Base-by-base conservation (phyloP, 371 early-diverging fungal species). In the Capillidium rhysosporum region DNA sequence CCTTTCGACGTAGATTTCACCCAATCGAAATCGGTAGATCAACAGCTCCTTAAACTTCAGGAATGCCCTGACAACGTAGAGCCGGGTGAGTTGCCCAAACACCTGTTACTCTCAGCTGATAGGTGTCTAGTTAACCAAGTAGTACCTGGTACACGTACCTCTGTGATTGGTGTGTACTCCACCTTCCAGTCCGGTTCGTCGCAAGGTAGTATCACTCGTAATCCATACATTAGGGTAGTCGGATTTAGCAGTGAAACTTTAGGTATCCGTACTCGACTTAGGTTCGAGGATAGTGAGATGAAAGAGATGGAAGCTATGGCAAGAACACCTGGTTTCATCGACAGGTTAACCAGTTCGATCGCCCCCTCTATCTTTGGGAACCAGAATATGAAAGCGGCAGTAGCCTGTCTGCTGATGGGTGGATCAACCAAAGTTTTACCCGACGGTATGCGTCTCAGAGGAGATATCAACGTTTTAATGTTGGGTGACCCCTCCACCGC, bases 401-500 rank as follows among this genome's bases (percentile, higher is more conserved):
- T 99, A 57, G 76, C 92, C 12, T 98, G 98, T 62, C 75, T 98
- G 55, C 67, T 99, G 49, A 90, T 99, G 69, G 95, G 98, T 56
- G 99, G 99, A 16, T 94, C 97, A 16, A 86, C 86, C 62, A 92
- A 94, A 64, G 65, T 84, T 1, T 71, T 98, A 18, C 93, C 95
- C 0, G 98, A 98, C 65, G 92, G 95, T 39, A 90, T 98, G 83
- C 75, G 83, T 39, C 69, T 99, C 38, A 75, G 99, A 67, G 99
- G 99, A 56, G 99, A 98, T 64, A 95, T 99, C 59, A 98, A 98
- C 69, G 96, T 99, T 21, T 72, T 99, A 30, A 71, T 99, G 58
- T 69, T 99, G n/a, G 99, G 96, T 63, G 99, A 99, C 73, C 99
- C 99, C 1, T 99, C 99, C 59, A 93, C 98, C 29, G 99, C 99